Evolutionary conservation across 306 rosid species (phyloP).

Genomic region (Vigna trinervia): DNA sequence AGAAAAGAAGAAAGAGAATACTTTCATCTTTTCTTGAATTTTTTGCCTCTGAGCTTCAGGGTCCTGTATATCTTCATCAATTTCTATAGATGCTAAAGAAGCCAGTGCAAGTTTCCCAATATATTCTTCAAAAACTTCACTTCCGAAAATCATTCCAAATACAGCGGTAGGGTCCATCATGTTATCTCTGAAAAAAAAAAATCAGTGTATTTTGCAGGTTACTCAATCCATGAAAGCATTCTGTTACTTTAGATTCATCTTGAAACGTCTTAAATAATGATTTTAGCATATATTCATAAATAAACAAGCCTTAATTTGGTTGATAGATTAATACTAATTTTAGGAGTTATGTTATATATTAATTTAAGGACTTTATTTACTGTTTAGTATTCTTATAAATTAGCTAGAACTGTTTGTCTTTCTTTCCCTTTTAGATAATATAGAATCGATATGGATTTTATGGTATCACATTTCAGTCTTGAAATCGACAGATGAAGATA

Average conservation of each 20-base stretch:
- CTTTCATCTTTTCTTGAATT: conserved; percentile 78
- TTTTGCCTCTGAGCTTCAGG: conserved; percentile 62
- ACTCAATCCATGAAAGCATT: conserved; percentile 8
- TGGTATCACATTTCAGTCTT: neutral
- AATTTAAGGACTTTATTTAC: conserved; percentile 5
- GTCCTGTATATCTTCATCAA: conserved; percentile 63
- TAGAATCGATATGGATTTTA: neutral
- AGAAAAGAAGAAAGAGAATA: conserved; percentile 18
- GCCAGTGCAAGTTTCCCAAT: conserved; percentile 90
- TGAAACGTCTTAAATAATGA: conserved; percentile 6
- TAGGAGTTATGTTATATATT: conserved; percentile 8
- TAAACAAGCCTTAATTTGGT: neutral
- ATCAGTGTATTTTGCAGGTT: conserved; percentile 11
- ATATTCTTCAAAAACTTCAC: conserved; percentile 86
- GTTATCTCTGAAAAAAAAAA: conserved; percentile 62
- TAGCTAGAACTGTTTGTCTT: conserved; percentile 1
- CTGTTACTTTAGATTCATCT: conserved; percentile 18
- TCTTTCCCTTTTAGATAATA: neutral
- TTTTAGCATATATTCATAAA: neutral
- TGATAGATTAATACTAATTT: neutral
- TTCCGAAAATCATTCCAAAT: conserved; percentile 98
- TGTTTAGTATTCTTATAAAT: neutral
- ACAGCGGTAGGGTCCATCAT: conserved; percentile 93
- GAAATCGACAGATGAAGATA: conserved; percentile 1
- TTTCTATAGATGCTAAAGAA: conserved; percentile 66